Base-by-base conservation (phyloP, 768 basidiomycete genomes). In the Psilocybe tampanensis region DNA sequence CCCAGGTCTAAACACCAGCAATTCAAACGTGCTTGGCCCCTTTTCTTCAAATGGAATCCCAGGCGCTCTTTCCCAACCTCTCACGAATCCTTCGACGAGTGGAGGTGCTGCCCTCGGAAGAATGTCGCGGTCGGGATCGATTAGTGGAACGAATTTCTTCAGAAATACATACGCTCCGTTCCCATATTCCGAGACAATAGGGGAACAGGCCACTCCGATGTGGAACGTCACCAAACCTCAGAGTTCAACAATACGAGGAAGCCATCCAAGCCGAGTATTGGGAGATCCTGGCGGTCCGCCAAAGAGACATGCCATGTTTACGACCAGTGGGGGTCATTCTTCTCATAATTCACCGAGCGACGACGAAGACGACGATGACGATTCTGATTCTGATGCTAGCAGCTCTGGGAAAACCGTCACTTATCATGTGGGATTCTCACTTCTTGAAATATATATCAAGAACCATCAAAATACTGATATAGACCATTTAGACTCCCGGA, bases 41-140 rank as follows among this genome's bases (percentile, higher is more conserved):
- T 56, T 62, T 23, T 44, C 55, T 34, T 52, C 66, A 15, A 44
- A 53, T 22, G 41, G 52, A n/a, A 56, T 63, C 24, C 60, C 56
- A 33, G 49, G 56, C 55, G 51, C 60, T 19, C 47, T 66, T 29
- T 44, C 62, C 21, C 65, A 62, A 32, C 59, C 63, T 18, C 56
- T 61, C 24, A 61, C 59, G 23, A 58, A 59, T 56, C 50, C 66
- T 58, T 55, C 73, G 58, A 63, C 61, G 64, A 45, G 63, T 64
- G 48, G 63, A 58, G 33, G 64, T 44, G 44, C 72, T 18, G 69
- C 76, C 19, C 73, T 83, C 52, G 83, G 84, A 29, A 74, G 84
- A 56, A 79, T 85, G 74, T 81, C 82, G 41, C 78, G 83, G 44
- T 85, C 84, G 22, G 80, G 83, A 50, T 86, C 84, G 21, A 75